Evolutionary conservation across 2,329 filamentous ascomycete genomes (phyloP).

Genomic region (Periglandula ipomoeae): DNA sequence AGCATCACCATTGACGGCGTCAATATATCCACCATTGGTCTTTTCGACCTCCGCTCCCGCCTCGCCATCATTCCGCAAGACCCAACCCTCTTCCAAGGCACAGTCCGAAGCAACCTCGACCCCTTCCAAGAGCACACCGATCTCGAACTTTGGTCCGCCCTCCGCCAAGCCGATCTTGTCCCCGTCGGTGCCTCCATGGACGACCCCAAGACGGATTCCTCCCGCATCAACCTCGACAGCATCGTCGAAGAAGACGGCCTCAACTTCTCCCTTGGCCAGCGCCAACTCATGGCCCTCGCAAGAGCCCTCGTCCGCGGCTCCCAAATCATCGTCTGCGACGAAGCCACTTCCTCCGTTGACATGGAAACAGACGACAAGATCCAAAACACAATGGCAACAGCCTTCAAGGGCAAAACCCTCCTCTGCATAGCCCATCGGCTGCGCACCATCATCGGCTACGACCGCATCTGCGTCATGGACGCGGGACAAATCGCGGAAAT

Average conservation of each 20-base stretch:
- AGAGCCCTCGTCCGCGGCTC: conserved; percentile 79
- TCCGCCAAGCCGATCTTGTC: conserved; percentile 69
- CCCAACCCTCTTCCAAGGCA: conserved; percentile 73
- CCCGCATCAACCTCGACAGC: conserved; percentile 72
- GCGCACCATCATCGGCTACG: conserved; percentile 87
- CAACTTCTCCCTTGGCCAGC: conserved; percentile 91
- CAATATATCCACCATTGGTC: conserved; percentile 63
- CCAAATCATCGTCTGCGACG: conserved; percentile 93
- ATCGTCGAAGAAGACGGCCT: conserved; percentile 87
- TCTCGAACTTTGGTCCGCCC: conserved; percentile 66
- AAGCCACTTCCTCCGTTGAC: conserved; percentile 87
- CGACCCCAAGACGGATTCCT: conserved; percentile 63
- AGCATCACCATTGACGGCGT: conserved; percentile 57
- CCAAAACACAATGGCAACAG: conserved; percentile 75
- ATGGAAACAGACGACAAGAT: conserved; percentile 97
- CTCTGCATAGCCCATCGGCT: conserved; percentile 89
- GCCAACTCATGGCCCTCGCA: conserved; percentile 90
- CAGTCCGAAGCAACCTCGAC: conserved; percentile 70
- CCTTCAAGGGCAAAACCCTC: conserved; percentile 78
- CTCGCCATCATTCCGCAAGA: conserved; percentile 80
- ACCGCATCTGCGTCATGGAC: conserved; percentile 96
- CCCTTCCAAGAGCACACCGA: conserved; percentile 73
- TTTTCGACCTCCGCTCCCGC: conserved; percentile 66
- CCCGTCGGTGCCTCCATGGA: conserved; percentile 53
- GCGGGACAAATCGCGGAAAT: conserved; percentile 79